Evolutionary conservation across 805 yeast species (phyloP), one percentile per base, ranked within the genome.

Genomic region (Zygotorulaspora sp.): DNA sequence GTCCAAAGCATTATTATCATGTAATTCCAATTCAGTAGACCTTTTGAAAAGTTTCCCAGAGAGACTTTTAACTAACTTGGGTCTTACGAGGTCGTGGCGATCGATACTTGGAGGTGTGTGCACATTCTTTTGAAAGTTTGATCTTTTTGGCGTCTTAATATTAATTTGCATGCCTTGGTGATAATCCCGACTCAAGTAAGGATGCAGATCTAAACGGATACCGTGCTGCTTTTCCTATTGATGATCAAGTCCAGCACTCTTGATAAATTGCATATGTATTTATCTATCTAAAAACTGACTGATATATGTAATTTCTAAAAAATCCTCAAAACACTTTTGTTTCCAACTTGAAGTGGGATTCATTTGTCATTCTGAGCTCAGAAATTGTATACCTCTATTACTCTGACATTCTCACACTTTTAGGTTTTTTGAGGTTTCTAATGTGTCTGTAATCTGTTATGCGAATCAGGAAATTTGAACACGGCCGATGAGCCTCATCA

Each of bases 51-150:
- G 53, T 17, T 44, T 55, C 7, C 57, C 57, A 6, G 64, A 53
- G 2, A 58, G 26, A 18, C 52, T 44, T 38, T 46, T 56, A 6
- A 57, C 35, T 18, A 57, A 43, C 36, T 59, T 57, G 2, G 53
- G 37, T n/a, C 25, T 44, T 12, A 37, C 39, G 4, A 23, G 24
- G 5, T 49, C 56, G 30, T 29, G 43, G 32, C 41, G 50, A 25
- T 48, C 55, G 8, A 49, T 38, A 35, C 59, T 58, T 17, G 65
- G 65, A n/a, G 65, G 65, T 2, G 64, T 57, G 35, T 59, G 65
- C 5, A 56, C 34, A 16, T 46, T 48, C 41, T 56, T 55, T 14
- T 43, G 43, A 8, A 26, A 28, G 6, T 22, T 22, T 5, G 18
- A 25, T 9, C 30, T 35, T 3, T 36, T 29, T 9, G 47, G 44